These are phyloP conservation scores for Trametes elegans DNA, from an alignment of 768 basidiomycete species.

Conservation along the genomic window DNA sequence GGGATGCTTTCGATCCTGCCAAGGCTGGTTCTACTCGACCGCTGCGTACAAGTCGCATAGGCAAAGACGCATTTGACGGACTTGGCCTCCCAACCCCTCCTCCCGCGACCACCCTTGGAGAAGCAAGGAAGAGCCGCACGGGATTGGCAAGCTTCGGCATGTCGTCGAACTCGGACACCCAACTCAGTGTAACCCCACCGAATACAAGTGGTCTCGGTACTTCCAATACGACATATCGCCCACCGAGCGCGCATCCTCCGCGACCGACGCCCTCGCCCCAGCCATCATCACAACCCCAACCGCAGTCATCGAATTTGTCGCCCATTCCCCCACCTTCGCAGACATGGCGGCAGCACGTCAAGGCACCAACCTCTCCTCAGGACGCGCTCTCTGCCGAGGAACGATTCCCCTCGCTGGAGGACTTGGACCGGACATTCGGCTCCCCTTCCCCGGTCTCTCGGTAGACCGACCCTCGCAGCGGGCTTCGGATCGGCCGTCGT, in stretches of 20 bases:
- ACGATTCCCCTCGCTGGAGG: conserved; percentile 86
- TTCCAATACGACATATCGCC: conserved; percentile 26
- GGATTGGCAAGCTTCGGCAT: conserved; percentile 50
- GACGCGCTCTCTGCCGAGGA: conserved; percentile 55
- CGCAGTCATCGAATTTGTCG: conserved; percentile 9
- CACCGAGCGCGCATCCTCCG: conserved; percentile 25
- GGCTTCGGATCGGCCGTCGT: conserved; percentile 14
- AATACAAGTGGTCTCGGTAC: conserved; percentile 18
- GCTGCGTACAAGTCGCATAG: conserved; percentile 29
- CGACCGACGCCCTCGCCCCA: conserved; percentile 23
- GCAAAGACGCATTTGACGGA: conserved; percentile 79
- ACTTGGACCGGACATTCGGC: conserved; percentile 60
- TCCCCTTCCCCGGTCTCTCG: conserved; percentile 23
- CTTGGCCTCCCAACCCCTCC: conserved; percentile 53
- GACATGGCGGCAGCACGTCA: conserved; percentile 15
- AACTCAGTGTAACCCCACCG: conserved; percentile 3
- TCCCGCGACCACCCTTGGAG: conserved; percentile 67
- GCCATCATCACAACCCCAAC: conserved; percentile 16
- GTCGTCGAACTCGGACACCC: conserved; percentile 2
- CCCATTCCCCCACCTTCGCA: conserved; percentile 15
- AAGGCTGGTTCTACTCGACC: conserved; percentile 28
- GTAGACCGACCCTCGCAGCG: conserved; percentile 6
- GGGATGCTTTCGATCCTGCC: conserved; percentile 52
- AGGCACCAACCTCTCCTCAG: conserved; percentile 21
- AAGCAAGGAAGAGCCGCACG: conserved; percentile 70